Evolutionary conservation across 176 grass and related monocot species (phyloP).

Genomic region (Eragrostis curvula): DNA sequence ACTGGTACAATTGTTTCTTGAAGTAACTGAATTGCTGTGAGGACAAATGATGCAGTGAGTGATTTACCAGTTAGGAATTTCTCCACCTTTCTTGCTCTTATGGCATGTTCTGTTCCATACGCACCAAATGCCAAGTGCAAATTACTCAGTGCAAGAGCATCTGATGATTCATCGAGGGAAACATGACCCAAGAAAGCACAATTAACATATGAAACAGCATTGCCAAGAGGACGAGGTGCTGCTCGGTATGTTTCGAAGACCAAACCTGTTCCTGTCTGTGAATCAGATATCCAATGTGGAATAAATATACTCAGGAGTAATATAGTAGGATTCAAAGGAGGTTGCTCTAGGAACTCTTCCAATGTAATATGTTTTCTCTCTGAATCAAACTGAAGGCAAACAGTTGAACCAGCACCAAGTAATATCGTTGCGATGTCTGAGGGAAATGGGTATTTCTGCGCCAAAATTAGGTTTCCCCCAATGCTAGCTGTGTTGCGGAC

Average conservation of each 20-base stretch:
- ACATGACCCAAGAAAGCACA: constrained; percentile 59
- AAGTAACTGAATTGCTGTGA: constrained; percentile 57
- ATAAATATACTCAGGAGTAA: constrained; percentile 73
- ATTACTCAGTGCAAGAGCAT: constrained; percentile 47
- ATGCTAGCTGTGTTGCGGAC: constrained; percentile 82
- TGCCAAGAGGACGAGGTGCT: constrained; percentile 72
- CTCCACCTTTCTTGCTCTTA: constrained; percentile 73
- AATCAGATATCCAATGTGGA: constrained; percentile 51
- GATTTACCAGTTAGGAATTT: constrained; percentile 56
- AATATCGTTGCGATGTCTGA: constrained; percentile 85
- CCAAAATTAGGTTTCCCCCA: constrained; percentile 78
- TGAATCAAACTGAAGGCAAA: constrained; percentile 51
- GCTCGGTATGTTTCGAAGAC: constrained; percentile 71
- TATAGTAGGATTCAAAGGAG: constrained; percentile 52
- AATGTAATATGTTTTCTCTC: constrained; percentile 59
- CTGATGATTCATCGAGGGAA: constrained; percentile 38
- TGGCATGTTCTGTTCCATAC: constrained; percentile 73
- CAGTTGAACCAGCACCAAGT: constrained; percentile 58
- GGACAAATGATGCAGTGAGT: constrained; percentile 54
- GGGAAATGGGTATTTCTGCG: constrained; percentile 68
- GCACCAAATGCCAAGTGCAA: constrained; percentile 71
- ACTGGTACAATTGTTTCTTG: constrained; percentile 61
- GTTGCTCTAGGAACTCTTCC: constrained; percentile 65
- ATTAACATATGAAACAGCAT: constrained; percentile 80
- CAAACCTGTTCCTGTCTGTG: constrained; percentile 6